Evolutionary conservation across 2,329 filamentous ascomycete genomes (phyloP), one percentile per base, ranked within the genome.

Genomic region (Fusarium anthophilum): DNA sequence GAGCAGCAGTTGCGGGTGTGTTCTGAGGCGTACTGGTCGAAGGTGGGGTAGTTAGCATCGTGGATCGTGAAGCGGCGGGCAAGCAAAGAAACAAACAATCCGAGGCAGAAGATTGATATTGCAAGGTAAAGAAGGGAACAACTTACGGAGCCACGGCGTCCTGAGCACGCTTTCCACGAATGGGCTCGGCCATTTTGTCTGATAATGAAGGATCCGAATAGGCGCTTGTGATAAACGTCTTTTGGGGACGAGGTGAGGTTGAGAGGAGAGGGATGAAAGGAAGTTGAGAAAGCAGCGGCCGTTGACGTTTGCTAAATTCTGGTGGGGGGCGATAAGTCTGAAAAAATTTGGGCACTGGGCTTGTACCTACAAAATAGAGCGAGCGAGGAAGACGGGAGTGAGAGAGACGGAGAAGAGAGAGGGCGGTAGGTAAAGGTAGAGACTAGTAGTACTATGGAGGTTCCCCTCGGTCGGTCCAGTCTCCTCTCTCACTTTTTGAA

Each of bases 1-100:
- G 96, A 77, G 97, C 96, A 87, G 96, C 95, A 86, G 91, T 95
- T 77, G 94, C 93, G 78, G 96, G 96, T 64, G 96, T 99, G 88
- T 99, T 99, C 87, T 99, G 96, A 81, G 96, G 96, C 81, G 96
- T 99, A 81, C 96, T 98, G 84, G 76, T 77, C 96, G 83, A 79
- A 79, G 79, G 81, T 80, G 81, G 82, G 81, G 81, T 83, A 83
- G 78, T 83, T 80, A 82, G 81, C 75, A 80, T 80, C 77, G 72
- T 75, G 62, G 69, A 63, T 57, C 58, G 63, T 65, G 67, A 71
- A 63, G 58, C 66, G 45, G 68, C 63, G 73, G 71, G 69, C 77
- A 76, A 60, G 64, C 66, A 70, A 76, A 75, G 64, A 61, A 63
- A 74, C 64, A 58, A 63, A 74, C 63, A 65, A 63, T 58, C 20